Conservation (phyloP, 164 flowering plant genomes). For the Kalanchoe fedtschenkoi region DNA sequence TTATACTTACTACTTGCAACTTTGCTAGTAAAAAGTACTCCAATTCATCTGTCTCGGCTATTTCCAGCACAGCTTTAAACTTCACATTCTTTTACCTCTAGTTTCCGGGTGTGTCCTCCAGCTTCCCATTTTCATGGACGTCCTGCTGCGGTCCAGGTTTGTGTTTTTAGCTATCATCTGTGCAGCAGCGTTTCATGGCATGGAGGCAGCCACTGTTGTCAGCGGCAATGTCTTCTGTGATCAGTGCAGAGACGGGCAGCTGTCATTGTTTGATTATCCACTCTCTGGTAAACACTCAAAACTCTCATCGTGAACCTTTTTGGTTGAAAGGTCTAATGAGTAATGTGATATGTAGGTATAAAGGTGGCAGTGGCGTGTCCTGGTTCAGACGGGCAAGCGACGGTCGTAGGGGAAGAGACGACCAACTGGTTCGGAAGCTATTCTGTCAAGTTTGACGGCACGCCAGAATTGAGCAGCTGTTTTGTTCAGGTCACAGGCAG, state of each 20-base stretch:
- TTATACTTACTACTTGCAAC: not conserved
- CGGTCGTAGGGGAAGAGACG: constrained; percentile 43
- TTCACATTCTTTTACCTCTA: not conserved
- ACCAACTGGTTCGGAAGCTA: constrained; percentile 70
- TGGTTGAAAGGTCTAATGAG: not conserved
- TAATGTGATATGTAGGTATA: constrained; percentile 32
- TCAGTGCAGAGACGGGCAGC: constrained; percentile 81
- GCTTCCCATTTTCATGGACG: constrained; percentile 26
- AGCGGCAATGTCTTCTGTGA: constrained; percentile 80
- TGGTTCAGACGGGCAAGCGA: constrained; percentile 38
- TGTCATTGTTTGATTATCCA: constrained; percentile 72
- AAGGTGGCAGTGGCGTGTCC: constrained; percentile 59
- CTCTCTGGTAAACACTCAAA: constrained; percentile 24
- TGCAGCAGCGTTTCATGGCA: constrained; percentile 28
- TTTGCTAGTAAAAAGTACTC: not conserved
- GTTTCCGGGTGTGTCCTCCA: not conserved
- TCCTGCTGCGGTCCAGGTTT: constrained; percentile 11
- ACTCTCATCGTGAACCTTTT: not conserved
- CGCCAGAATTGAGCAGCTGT: constrained; percentile 58
- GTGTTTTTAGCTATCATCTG: constrained; percentile 25
- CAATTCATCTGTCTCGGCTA: not conserved
- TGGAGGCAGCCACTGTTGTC: constrained; percentile 47
- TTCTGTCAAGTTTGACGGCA: constrained; percentile 51
- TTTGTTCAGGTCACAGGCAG: constrained; percentile 40
- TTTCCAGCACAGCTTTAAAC: not conserved